Base-by-base conservation (phyloP, 2,329 filamentous ascomycete genomes). In the Gyromitra esculenta region DNA sequence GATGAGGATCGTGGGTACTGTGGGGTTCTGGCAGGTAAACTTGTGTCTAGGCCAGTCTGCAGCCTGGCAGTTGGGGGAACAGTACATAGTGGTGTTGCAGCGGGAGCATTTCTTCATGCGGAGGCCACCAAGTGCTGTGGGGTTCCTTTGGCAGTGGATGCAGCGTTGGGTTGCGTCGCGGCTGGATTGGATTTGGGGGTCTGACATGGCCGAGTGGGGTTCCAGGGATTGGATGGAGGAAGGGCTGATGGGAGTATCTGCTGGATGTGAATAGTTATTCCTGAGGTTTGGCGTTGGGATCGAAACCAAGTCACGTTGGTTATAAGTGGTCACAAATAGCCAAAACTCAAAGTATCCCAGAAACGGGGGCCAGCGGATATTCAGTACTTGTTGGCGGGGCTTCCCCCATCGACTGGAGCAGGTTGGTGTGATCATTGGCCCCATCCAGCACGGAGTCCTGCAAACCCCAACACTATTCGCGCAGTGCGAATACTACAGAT, bases 1-100 rank as follows among this genome's bases (percentile, higher is more conserved):
- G 25, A 69, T 56, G 11, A 75, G 56, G 35, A 75, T 57, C 9
- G 11, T 39, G 31, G 65, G 72, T 50, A 15, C 37, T 8, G 21
- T 41, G 21, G 45, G 45, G 25, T 72, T n/a, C 15, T 21, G 48
- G 48, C 59, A 72, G 59, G n/a, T 15, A 37, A 21, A 5, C 15
- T 57, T 65, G 15, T 72, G 69, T 13, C 2, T 8, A 13, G n/a
- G 37, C 68, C 68, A 64, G 60, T 64, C 15, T 18, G 5, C 15
- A 6, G 13, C 8, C 13, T 72, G 69, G 6, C 69, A 72, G 15
- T 37, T 45, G 11, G 5, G 15, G 37, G 48, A 64, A 31, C 69
- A 72, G 50, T 72, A 72, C 18, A 54, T 54, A 21, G 21, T 13
- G 15, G 15, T 15, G n/a, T n/a, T 45, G 52, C 65, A 68, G 21